Evolutionary conservation across 371 early-diverging fungal genomes (phyloP).

Genomic region (Mucor indicus): DNA sequence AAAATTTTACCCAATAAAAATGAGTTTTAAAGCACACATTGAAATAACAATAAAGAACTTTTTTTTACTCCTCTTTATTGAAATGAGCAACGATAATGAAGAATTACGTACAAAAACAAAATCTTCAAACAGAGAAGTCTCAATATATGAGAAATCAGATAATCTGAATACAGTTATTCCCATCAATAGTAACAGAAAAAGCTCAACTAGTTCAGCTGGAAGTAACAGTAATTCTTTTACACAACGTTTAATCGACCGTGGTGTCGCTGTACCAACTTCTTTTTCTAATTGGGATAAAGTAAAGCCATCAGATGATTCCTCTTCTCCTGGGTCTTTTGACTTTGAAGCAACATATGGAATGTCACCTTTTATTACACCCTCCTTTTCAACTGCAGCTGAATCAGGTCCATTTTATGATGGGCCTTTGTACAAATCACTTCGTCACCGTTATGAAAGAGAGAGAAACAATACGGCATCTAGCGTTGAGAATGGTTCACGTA

Average conservation of each 20-base stretch:
- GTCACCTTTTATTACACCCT: conserved; percentile 45
- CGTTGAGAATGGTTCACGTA: background rate
- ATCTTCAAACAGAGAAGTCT: no score
- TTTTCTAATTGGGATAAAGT: conserved; percentile 25
- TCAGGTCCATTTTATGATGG: conserved; percentile 9
- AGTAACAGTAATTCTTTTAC: conserved; percentile 28
- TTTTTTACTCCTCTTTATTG: no score
- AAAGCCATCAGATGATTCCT: conserved; percentile 15
- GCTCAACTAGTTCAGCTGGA: background rate
- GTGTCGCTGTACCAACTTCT: conserved; percentile 39
- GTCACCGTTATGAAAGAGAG: conserved; percentile 40
- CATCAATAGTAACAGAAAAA: no score
- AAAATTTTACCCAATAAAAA: no score
- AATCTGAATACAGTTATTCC: no score
- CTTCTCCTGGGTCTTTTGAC: conserved; percentile 32
- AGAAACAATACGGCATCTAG: background rate
- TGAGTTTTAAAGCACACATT: no score
- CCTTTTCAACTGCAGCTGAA: conserved; percentile 26
- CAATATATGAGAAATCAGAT: no score
- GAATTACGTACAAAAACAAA: no score
- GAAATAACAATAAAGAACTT: no score
- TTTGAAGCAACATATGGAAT: conserved; percentile 39
- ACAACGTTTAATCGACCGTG: conserved; percentile 38
- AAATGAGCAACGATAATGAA: no score
- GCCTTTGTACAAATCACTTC: conserved; percentile 24